Percentiles rank a stretch among this genome's conserved stretches.
phyloP scores from a whole-genome alignment of 2,329 filamentous ascomycete genomes.

The Botrytis hyacinthi region DNA sequence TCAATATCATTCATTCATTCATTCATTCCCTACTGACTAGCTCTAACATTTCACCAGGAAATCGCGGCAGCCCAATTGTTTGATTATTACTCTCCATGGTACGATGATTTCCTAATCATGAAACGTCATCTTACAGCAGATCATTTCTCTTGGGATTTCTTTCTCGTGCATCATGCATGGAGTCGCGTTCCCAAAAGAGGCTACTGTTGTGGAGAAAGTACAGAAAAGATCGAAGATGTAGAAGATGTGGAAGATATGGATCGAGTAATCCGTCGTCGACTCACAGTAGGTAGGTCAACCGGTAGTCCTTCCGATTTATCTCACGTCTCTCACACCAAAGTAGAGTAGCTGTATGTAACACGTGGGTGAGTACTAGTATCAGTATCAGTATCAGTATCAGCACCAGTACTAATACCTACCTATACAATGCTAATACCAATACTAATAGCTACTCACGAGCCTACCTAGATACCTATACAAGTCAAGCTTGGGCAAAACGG shows the following conservation, averaged over 20 bases:
- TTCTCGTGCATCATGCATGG: not conserved
- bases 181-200: not conserved
- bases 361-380: too few species aligned
- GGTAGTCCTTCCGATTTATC: not conserved
- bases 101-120: not conserved
- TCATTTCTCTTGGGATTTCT: not conserved
- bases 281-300: not conserved
- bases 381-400: too few species aligned
- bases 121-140: slow-evolving; percentile 14
- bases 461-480: too few species aligned
- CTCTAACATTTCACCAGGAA: not conserved
- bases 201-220: not conserved
- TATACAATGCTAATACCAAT: too few species aligned
- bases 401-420: too few species aligned
- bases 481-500: not conserved
- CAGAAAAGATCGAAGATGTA: not conserved
- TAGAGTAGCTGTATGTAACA: too few species aligned
- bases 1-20: not conserved
- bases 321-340: not conserved
- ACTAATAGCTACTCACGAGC: too few species aligned
- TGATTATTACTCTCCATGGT: not conserved
- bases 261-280: too few species aligned
- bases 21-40: not conserved
- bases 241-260: not conserved
- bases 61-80: not conserved